Evolutionary conservation across 768 basidiomycete species (phyloP).

Genomic region (Gloeopeniophorella convolvens): DNA sequence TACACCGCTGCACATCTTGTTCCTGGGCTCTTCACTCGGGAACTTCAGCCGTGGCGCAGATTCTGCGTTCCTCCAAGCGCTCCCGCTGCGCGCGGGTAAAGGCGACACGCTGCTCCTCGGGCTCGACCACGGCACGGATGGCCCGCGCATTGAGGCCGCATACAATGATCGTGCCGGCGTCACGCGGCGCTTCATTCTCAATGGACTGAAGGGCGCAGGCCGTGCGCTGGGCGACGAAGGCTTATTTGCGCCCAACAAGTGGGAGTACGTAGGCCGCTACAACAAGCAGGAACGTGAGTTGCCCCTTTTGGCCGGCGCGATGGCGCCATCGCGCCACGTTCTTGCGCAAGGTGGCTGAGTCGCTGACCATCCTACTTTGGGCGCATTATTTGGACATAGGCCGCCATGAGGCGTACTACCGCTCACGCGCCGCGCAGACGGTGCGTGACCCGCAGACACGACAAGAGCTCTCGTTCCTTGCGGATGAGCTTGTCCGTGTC

Average conservation of each 20-base stretch:
- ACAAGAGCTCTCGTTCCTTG: constrained; percentile 44
- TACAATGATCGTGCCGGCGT: constrained; percentile 79
- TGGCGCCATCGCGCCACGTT: background rate
- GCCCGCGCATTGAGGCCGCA: constrained; percentile 67
- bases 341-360: background rate
- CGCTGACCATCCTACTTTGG: background rate
- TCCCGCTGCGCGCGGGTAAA: constrained; percentile 68
- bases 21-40: constrained; percentile 87
- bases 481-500: constrained; percentile 76
- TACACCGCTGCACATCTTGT: constrained; percentile 73
- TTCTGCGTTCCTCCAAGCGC: constrained; percentile 61
- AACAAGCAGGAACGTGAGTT: constrained; percentile 49
- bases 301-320: background rate
- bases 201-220: constrained; percentile 70
- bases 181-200: constrained; percentile 77
- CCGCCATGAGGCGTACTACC: constrained; percentile 79
- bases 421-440: constrained; percentile 54
- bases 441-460: constrained; percentile 44
- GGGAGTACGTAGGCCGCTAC: constrained; percentile 62
- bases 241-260: constrained; percentile 59
- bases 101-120: constrained; percentile 86
- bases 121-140: constrained; percentile 78
- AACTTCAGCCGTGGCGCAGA: constrained; percentile 77
- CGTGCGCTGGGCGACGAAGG: constrained; percentile 57
- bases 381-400: constrained; percentile 34